Evolutionary conservation across 495 filamentous ascomycete species (phyloP).

Genomic region (Xylaria scruposa): DNA sequence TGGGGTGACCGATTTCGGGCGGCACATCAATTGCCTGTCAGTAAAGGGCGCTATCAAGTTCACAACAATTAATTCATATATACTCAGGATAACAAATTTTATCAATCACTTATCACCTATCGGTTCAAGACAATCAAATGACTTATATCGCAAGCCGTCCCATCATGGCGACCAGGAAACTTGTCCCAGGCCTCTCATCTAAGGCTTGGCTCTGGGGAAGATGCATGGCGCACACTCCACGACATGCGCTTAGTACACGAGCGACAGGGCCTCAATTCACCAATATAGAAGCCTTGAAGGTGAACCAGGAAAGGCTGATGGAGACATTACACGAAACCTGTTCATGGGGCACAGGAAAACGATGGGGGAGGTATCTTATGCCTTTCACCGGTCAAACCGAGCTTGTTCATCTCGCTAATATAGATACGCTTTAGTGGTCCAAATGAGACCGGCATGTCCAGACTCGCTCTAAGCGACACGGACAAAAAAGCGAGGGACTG

Average conservation of each 20-base stretch:
- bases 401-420: slow-evolving; percentile 11
- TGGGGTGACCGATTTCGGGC: slow-evolving; percentile 8
- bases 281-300: slow-evolving; percentile 30
- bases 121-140: neutral
- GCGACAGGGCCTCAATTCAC: neutral
- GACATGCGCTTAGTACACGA: slow-evolving; percentile 2
- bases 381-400: neutral
- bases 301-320: slow-evolving; percentile 35
- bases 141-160: neutral
- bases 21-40: neutral
- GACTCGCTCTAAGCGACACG: slow-evolving; percentile 69
- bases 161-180: neutral
- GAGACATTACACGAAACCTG: slow-evolving; percentile 37
- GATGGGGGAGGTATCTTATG: slow-evolving; percentile 38
- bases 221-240: neutral
- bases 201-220: slow-evolving; percentile 13
- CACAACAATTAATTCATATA: neutral
- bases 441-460: slow-evolving; percentile 50
- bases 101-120: neutral
- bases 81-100: neutral
- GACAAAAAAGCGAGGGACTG: slow-evolving; percentile 77
- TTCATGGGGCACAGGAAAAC: slow-evolving; percentile 36
- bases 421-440: slow-evolving; percentile 24
- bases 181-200: neutral
- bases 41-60: neutral